Base-by-base conservation (phyloP, 2,329 filamentous ascomycete genomes). In the Penicillium aurantiogriseum region DNA sequence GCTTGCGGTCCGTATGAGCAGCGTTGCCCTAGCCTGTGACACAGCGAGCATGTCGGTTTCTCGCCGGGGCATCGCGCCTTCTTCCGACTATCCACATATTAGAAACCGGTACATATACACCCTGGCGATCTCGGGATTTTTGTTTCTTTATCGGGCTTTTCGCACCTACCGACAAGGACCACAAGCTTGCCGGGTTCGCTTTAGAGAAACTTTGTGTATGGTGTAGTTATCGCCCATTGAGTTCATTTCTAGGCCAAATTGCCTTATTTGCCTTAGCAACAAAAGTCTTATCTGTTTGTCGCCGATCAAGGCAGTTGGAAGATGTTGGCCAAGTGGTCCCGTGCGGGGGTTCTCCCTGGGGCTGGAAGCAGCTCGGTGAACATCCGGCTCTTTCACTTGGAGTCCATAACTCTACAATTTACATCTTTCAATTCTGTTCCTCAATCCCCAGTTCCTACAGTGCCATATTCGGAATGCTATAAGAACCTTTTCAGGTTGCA, bases 31-130 rank as follows among this genome's bases (percentile, higher is more conserved):
- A 69, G 31, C 35, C 67, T 48, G 21, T 63, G 60, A 43, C 66
- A 69, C 8, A 68, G 31, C 35, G 67, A 67, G 36, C 67, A 69
- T 40, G 44, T 43, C 2, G 67, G 67, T n/a, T 67, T 68, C 29
- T 69, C 67, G n/a, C 67, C 67, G 4, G 67, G 67, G 17, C 67
- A 69, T 11, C 67, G 67, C 6, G 67, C 67, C 44, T 69, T 69
- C 36, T 69, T 69, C 43, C 66, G 67, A 44, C 67, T 68, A 25
- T 23, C 17, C 8, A 25, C 21, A 44, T 44, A 39, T 54, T 19
- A 23, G 35, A 25, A 21, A 21, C 11, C 3, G 7, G 35, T n/a
- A 36, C 17, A 36, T 36, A 8, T 4, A 36, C 15, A 36, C 15
- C 35, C 35, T 17, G 35, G 15, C 15, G 15, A 8, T 36, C 17